Conservation (phyloP, 2,329 filamentous ascomycete species). For the Ophiostoma quercus region DNA sequence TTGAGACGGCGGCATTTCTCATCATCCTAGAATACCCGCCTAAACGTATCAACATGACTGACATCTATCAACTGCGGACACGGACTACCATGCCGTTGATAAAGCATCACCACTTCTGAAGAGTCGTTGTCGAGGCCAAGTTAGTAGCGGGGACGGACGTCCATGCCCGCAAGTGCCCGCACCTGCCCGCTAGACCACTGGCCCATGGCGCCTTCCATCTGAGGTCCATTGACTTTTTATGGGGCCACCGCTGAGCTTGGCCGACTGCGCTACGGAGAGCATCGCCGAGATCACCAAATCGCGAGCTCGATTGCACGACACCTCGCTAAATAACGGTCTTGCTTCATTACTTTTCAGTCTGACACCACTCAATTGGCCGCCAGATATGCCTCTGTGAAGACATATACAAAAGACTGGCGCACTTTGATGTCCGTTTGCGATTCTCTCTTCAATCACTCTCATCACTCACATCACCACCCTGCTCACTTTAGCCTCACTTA, state of each 20-base stretch:
- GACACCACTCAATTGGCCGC: not conserved
- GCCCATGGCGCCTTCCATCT: not conserved
- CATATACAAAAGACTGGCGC: not conserved
- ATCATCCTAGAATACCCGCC: not conserved
- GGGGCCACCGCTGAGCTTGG: conserved; percentile 8
- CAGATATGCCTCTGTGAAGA: not conserved
- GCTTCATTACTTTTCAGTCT: not conserved
- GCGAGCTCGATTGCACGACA: not conserved
- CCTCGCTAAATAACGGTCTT: not conserved
- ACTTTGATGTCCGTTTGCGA: not conserved
- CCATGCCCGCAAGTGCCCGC: conserved; percentile 1
- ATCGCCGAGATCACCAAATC: conserved; percentile 14
- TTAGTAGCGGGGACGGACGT: conserved; percentile 7
- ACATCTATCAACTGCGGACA: not conserved
- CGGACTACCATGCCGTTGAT: not conserved
- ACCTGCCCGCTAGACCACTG: not conserved
- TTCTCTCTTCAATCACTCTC: not conserved
- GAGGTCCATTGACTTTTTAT: not conserved
- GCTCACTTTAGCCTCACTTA: not conserved
- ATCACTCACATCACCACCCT: not conserved
- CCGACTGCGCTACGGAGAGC: conserved; percentile 14
- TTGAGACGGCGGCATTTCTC: too few species aligned
- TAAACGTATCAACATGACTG: not conserved
- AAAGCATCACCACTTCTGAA: not conserved
- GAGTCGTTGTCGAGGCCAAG: not conserved